Conservation (phyloP, 2,329 filamentous ascomycete species). For the Camptophora hylomeconis region DNA sequence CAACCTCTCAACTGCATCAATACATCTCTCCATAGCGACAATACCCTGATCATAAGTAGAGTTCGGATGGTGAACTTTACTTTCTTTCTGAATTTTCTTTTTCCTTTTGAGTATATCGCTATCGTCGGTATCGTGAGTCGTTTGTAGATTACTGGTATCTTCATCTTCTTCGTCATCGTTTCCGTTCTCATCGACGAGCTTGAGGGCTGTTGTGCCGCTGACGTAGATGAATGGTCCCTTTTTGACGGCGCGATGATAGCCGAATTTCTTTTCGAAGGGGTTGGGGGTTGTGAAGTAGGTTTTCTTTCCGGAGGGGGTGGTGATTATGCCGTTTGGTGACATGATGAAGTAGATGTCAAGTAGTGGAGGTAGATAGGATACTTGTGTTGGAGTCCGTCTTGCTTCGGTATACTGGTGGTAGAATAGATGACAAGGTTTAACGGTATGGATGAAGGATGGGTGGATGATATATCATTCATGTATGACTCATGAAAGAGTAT, state of each 20-base stretch:
- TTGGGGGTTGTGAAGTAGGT: slow-evolving; percentile 22
- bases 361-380: no score
- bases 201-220: slow-evolving; percentile 26
- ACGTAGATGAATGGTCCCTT: slow-evolving; percentile 24
- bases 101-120: no score
- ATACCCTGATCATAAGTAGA: slow-evolving; percentile 22
- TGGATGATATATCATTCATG: no score
- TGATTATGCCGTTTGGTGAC: background rate
- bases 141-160: slow-evolving; percentile 1
- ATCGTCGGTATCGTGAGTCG: slow-evolving; percentile 11
- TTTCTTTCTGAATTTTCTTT: no score
- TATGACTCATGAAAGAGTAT: no score
- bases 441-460: no score
- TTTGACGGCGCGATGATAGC: slow-evolving; percentile 27
- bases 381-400: no score
- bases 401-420: no score
- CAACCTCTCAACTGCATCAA: slow-evolving; percentile 22
- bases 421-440: no score
- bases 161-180: background rate
- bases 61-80: slow-evolving; percentile 20
- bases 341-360: no score
- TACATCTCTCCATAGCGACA: slow-evolving; percentile 18
- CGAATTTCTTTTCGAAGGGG: slow-evolving; percentile 24
- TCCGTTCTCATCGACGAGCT: slow-evolving; percentile 18
- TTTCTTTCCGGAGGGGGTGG: background rate